Evolutionary conservation across 2,329 filamentous ascomycete species (phyloP).

Genomic region (Helotiales sp.): DNA sequence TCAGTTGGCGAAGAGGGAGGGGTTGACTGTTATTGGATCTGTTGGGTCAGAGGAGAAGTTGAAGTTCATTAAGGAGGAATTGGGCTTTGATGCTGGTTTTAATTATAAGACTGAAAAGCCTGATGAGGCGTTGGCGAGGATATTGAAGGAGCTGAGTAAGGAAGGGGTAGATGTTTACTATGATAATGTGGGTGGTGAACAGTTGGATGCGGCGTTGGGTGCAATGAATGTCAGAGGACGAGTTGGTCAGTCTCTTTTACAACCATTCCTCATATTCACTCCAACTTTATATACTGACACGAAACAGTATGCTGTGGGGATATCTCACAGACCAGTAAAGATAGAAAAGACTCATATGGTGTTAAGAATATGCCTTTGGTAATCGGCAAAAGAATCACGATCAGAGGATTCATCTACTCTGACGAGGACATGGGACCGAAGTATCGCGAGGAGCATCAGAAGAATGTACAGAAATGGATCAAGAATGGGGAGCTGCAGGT

Average conservation of each 20-base stretch:
- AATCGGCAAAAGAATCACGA: slow-evolving; percentile 58
- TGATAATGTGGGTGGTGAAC: slow-evolving; percentile 76
- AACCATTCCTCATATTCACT: neutral
- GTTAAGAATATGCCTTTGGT: slow-evolving; percentile 60
- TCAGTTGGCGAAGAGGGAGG: slow-evolving; percentile 74
- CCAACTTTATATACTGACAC: slow-evolving; percentile 1
- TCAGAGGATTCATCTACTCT: slow-evolving; percentile 66
- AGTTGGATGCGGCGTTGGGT: slow-evolving; percentile 65
- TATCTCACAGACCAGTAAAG: slow-evolving; percentile 67
- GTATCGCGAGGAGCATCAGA: slow-evolving; percentile 61
- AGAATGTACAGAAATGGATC: slow-evolving; percentile 69
- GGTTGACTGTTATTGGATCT: slow-evolving; percentile 69
- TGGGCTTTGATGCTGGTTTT: slow-evolving; percentile 72
- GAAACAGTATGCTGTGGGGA: slow-evolving; percentile 51
- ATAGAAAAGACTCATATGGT: slow-evolving; percentile 52
- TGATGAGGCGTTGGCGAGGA: slow-evolving; percentile 59
- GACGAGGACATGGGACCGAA: slow-evolving; percentile 61
- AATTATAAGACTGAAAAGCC: slow-evolving; percentile 77
- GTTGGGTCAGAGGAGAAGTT: slow-evolving; percentile 75
- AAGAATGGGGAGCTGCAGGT: slow-evolving; percentile 63
- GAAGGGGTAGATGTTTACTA: slow-evolving; percentile 74
- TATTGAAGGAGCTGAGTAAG: slow-evolving; percentile 51
- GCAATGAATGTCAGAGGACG: slow-evolving; percentile 63
- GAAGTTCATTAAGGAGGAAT: slow-evolving; percentile 69
- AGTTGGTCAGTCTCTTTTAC: slow-evolving; percentile 41